Percentiles rank a stretch among this genome's conserved stretches.
phyloP scores from a whole-genome alignment of 225 moss, liverwort and hornwort genomes.

The Pseudisothecium myosuroides region DNA sequence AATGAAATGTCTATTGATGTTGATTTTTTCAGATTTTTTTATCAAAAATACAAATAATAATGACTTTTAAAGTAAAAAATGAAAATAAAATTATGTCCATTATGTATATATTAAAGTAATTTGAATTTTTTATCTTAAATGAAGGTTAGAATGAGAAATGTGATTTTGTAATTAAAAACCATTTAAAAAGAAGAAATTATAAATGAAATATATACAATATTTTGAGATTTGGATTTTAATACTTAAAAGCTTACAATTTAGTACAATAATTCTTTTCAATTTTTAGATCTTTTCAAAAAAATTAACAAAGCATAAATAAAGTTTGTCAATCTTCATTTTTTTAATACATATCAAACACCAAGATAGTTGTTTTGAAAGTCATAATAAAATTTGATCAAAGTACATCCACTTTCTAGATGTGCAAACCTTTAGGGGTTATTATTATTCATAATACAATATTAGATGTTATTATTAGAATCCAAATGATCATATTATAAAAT shows the following conservation, averaged over 20 bases:
- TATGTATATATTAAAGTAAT: not conserved
- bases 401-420: too few species aligned
- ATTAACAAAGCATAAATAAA: too few species aligned
- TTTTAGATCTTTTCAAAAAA: not conserved
- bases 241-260: not conserved
- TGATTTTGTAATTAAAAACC: not conserved
- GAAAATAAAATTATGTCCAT: not conserved
- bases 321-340: not conserved
- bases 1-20: not conserved
- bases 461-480: too few species aligned
- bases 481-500: too few species aligned
- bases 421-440: too few species aligned
- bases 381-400: too few species aligned
- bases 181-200: not conserved
- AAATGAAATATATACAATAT: too few species aligned
- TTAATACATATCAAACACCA: not conserved
- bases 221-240: not conserved
- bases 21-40: too few species aligned
- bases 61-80: not conserved
- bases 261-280: not conserved
- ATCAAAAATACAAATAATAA: not conserved
- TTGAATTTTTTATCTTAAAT: not conserved
- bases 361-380: not conserved
- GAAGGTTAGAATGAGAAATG: not conserved
- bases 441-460: too few species aligned